A percentile compares a stretch with the other conserved stretches of the same genome.
These are phyloP conservation scores for Wickerhamiella vanderwaltii DNA, from an alignment of 805 yeast genomes.

Conservation along the genomic window DNA sequence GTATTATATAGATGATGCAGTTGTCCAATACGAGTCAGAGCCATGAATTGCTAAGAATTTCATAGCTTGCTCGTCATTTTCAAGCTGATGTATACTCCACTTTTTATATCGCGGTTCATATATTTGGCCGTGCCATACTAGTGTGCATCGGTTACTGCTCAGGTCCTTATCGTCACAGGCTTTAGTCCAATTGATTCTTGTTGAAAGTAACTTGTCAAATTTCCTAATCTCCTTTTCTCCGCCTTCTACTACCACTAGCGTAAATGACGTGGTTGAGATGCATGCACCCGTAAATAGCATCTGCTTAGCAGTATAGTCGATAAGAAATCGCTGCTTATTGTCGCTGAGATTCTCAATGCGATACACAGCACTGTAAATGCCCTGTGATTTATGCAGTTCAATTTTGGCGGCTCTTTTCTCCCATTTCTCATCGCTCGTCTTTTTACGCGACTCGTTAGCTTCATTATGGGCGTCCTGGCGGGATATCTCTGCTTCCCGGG, in stretches of 20 bases:
- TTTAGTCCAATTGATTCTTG: not conserved
- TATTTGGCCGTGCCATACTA: conserved; percentile 8
- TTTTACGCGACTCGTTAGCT: conserved; percentile 49
- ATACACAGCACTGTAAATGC: conserved; percentile 48
- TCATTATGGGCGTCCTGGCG: conserved; percentile 47
- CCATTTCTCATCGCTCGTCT: conserved; percentile 44
- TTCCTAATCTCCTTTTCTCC: conserved; percentile 47
- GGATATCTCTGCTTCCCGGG: conserved; percentile 52
- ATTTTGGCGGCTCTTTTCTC: conserved; percentile 38
- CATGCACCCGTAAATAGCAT: conserved; percentile 49
- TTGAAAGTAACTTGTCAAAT: conserved; percentile 44
- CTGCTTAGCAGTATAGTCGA: conserved; percentile 73
- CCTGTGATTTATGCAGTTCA: conserved; percentile 38
- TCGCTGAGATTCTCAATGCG: conserved; percentile 36
- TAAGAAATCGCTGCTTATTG: conserved; percentile 58
- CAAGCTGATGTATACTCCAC: conserved; percentile 8
- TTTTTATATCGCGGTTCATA: not conserved
- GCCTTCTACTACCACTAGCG: conserved; percentile 65
- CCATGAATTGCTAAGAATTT: not conserved
- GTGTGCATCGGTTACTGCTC: not conserved
- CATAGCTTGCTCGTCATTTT: not conserved
- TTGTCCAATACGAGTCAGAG: not conserved
- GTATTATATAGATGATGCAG: no score
- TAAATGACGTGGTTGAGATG: conserved; percentile 29
- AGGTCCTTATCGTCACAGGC: not conserved